A percentile compares a stretch with the other conserved stretches of the same genome.
Conservation (phyloP, 495 filamentous ascomycete species). For the Neurospora sp. region DNA sequence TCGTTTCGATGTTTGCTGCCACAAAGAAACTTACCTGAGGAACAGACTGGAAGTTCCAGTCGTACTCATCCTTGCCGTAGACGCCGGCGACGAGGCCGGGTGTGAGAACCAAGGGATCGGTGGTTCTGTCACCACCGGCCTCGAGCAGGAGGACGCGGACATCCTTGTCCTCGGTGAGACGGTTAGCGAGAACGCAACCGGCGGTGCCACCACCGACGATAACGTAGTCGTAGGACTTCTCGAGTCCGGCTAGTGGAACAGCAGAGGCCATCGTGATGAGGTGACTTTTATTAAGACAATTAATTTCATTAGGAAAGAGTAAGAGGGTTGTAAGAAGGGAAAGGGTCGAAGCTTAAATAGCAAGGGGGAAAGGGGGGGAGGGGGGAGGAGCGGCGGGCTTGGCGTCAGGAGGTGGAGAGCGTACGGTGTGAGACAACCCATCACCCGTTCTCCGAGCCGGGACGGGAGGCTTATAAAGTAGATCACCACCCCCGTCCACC, state of each 20-base stretch:
- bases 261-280: neutral
- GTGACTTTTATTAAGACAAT: neutral
- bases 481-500: neutral
- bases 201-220: conserved; percentile 84
- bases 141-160: conserved; percentile 43
- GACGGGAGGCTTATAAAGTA: neutral
- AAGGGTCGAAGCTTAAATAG: neutral
- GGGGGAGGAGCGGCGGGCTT: neutral
- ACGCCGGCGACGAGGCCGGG: conserved; percentile 36
- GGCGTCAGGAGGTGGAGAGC: neutral
- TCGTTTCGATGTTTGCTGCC: neutral
- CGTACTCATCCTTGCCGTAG: conserved; percentile 40
- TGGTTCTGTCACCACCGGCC: conserved; percentile 39
- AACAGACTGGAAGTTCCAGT: conserved; percentile 43
- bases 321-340: neutral
- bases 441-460: neutral
- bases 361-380: neutral
- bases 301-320: neutral
- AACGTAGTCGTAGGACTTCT: conserved; percentile 60
- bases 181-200: conserved; percentile 68
- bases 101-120: conserved; percentile 36
- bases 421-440: neutral
- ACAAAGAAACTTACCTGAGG: conserved; percentile 32
- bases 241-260: conserved; percentile 1
- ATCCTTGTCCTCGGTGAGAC: conserved; percentile 37